Percentiles rank a stretch among this genome's conserved stretches.
Conservation (phyloP, 2,329 filamentous ascomycete genomes). For the Colletotrichum sp. region DNA sequence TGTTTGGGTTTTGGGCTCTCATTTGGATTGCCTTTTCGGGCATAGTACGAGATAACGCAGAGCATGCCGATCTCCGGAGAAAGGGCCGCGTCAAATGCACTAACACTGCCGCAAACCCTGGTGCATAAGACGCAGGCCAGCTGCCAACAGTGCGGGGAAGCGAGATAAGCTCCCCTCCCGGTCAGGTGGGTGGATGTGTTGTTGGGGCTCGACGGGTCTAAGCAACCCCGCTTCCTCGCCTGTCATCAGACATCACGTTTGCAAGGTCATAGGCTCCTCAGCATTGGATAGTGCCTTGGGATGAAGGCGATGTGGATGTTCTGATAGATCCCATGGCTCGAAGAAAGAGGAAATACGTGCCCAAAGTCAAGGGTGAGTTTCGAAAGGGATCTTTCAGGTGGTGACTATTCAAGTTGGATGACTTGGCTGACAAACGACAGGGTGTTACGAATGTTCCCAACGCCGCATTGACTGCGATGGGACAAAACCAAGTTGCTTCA, state of each 20-base stretch:
- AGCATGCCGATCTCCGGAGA: background rate
- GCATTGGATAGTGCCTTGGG: background rate
- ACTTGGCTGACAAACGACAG: slow-evolving; percentile 11
- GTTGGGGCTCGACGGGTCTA: background rate
- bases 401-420: background rate
- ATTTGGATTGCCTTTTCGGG: background rate
- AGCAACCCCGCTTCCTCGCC: background rate
- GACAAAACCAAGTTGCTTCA: slow-evolving; percentile 32
- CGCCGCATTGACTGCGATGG: slow-evolving; percentile 39
- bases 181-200: background rate
- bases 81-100: background rate
- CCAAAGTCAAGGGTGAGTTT: slow-evolving; percentile 27
- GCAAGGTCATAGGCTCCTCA: background rate
- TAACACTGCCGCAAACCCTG: background rate
- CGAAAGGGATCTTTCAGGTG: background rate
- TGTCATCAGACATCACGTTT: background rate
- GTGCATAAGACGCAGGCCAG: background rate
- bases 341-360: slow-evolving; percentile 23
- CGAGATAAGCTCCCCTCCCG: background rate
- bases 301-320: background rate
- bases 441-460: slow-evolving; percentile 39
- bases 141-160: background rate
- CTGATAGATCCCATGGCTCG: background rate
- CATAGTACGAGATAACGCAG: background rate
- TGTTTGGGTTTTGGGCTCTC: background rate